phyloP scores from a whole-genome alignment of 352 stramenopile species.

The Phytophthora palmivora region DNA sequence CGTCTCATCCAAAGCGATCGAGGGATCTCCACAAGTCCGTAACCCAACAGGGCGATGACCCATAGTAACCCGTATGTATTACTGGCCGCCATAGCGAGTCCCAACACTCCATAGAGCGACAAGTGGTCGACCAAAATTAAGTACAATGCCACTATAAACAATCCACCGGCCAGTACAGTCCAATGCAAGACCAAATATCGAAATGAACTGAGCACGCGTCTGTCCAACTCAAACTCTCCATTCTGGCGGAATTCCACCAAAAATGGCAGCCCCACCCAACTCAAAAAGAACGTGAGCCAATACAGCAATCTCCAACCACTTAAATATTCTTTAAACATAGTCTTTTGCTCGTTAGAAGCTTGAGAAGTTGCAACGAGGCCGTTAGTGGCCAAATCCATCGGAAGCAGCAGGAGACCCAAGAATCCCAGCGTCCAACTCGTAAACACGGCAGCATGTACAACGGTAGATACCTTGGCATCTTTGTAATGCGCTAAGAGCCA shows the following conservation, averaged over 20 bases:
- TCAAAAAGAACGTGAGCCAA: constrained; percentile 70
- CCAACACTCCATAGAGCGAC: constrained; percentile 51
- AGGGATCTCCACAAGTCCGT: constrained; percentile 70
- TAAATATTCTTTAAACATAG: constrained; percentile 32
- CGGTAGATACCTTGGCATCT: constrained; percentile 45
- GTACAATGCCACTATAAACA: constrained; percentile 48
- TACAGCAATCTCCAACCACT: constrained; percentile 64
- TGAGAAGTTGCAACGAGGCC: constrained; percentile 26
- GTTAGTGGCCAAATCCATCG: constrained; percentile 63
- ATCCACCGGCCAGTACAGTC: constrained; percentile 46
- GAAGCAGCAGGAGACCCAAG: constrained; percentile 63
- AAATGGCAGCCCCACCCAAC: constrained; percentile 70
- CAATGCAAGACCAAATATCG: constrained; percentile 61
- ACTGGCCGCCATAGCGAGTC: constrained; percentile 62
- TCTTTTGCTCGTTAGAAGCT: not conserved
- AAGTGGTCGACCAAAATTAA: constrained; percentile 69
- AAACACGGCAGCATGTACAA: constrained; percentile 58
- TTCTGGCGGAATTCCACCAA: constrained; percentile 67
- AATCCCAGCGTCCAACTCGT: constrained; percentile 69
- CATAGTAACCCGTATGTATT: constrained; percentile 78
- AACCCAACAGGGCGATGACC: constrained; percentile 68
- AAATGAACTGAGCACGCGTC: constrained; percentile 48
- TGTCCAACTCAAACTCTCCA: constrained; percentile 62
- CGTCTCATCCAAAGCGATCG: constrained; percentile 56
- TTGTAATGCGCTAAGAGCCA: constrained; percentile 66